These are phyloP conservation scores for Blastobotrys illinoisensis DNA, from an alignment of 1,139 yeast genomes.

Conservation along the genomic window DNA sequence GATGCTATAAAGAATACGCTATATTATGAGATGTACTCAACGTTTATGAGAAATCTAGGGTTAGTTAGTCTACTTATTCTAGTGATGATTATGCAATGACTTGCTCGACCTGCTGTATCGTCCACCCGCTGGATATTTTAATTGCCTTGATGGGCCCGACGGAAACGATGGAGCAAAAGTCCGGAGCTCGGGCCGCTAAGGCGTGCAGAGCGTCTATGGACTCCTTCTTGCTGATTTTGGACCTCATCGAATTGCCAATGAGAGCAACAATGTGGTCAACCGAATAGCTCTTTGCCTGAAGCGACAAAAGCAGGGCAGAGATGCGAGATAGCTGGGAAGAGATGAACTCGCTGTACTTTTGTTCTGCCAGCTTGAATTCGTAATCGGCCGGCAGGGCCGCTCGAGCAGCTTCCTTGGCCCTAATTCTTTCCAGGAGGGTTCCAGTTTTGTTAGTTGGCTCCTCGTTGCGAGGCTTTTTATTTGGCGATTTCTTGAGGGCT, in stretches of 20 bases:
- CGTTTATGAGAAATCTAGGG: no score
- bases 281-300: conserved; percentile 13
- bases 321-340: conserved; percentile 25
- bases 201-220: conserved; percentile 8
- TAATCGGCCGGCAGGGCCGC: conserved; percentile 13
- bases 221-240: conserved; percentile 5
- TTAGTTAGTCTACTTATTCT: background rate
- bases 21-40: no score
- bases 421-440: conserved; percentile 29
- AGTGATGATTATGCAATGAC: background rate
- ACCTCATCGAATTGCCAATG: conserved; percentile 9
- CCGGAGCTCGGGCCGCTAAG: conserved; percentile 6
- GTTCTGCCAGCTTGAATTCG: conserved; percentile 8
- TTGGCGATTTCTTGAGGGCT: conserved; percentile 14
- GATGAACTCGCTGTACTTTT: conserved; percentile 19
- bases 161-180: conserved; percentile 10
- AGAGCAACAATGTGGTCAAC: conserved; percentile 11
- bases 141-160: conserved; percentile 11
- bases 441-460: conserved; percentile 15
- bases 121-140: conserved; percentile 10
- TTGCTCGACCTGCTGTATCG: conserved; percentile 1
- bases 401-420: conserved; percentile 28
- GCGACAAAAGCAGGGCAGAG: conserved; percentile 16
- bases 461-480: conserved; percentile 2
- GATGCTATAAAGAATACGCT: no score